Evolutionary conservation across 768 basidiomycete species (phyloP).

Genomic region (Calvatia gigantea): DNA sequence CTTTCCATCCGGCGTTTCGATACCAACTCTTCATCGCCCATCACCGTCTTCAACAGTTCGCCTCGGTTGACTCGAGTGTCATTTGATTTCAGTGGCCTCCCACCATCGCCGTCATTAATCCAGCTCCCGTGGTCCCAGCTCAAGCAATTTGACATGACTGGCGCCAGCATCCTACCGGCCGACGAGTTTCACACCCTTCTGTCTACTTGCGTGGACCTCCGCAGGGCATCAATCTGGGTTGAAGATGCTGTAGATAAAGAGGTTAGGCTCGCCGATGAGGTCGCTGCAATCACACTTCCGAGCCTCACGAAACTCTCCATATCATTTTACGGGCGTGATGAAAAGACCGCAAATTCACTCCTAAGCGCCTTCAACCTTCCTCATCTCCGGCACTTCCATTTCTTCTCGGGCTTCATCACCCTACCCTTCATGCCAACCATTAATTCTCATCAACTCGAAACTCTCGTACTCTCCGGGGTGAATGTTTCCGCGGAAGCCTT

Average conservation of each 20-base stretch:
- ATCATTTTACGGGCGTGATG: slow-evolving; percentile 7
- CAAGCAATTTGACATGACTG: slow-evolving; percentile 4
- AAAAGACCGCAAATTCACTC: slow-evolving; percentile 6
- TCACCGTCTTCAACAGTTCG: slow-evolving; percentile 3
- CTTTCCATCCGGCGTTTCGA: slow-evolving; percentile 2
- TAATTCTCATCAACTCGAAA: slow-evolving; percentile 1
- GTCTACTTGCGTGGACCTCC: background rate
- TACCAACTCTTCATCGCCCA: background rate
- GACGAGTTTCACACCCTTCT: slow-evolving; percentile 1
- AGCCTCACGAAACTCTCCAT: slow-evolving; percentile 5
- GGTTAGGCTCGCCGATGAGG: background rate
- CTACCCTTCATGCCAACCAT: slow-evolving; percentile 6
- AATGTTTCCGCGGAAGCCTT: background rate
- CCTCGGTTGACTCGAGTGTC: slow-evolving; percentile 1
- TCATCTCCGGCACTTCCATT: slow-evolving; percentile 10
- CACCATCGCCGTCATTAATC: slow-evolving; percentile 6
- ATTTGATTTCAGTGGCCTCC: background rate
- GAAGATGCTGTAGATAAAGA: background rate
- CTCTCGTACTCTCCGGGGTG: background rate
- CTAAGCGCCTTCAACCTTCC: slow-evolving; percentile 6
- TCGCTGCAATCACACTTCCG: background rate
- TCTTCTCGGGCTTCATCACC: slow-evolving; percentile 10
- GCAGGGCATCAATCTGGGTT: slow-evolving; percentile 3
- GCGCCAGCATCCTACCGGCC: slow-evolving; percentile 2
- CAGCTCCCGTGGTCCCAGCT: slow-evolving; percentile 9